These are phyloP conservation scores for Carpinus viminea DNA, from an alignment of 306 rosid genomes.

Conservation along the genomic window DNA sequence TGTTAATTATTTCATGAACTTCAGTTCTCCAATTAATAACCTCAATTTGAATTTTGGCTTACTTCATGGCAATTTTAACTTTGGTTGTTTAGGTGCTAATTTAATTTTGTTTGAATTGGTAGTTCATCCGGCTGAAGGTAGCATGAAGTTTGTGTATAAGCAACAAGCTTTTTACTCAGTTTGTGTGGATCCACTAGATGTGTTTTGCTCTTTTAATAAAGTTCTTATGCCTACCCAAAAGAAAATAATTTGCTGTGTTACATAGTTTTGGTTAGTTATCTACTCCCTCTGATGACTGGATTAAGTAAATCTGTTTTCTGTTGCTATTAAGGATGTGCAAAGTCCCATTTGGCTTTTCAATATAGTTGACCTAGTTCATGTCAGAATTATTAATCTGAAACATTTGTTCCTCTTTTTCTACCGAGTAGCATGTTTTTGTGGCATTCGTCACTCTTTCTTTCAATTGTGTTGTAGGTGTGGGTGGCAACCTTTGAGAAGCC, in stretches of 20 bases:
- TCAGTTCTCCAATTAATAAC: too few relatives aligned
- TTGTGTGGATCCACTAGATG: not conserved
- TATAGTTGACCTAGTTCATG: conserved; percentile 17
- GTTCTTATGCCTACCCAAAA: not conserved
- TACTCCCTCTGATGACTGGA: not conserved
- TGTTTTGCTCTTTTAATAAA: not conserved
- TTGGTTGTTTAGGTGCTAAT: not conserved
- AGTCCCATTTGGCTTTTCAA: not conserved
- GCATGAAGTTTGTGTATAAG: not conserved
- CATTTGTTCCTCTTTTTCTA: not conserved
- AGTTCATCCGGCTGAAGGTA: not conserved
- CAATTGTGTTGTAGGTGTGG: conserved; percentile 54
- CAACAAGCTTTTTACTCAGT: not conserved
- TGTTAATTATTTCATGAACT: not conserved
- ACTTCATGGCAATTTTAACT: not conserved
- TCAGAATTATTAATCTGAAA: conserved; percentile 10
- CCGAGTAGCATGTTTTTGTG: conserved; percentile 15
- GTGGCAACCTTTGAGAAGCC: conserved; percentile 94
- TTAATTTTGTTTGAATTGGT: not conserved
- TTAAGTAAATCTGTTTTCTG: not conserved
- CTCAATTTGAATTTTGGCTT: not conserved
- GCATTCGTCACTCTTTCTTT: conserved; percentile 4
- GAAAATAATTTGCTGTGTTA: not conserved
- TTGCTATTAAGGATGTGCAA: not conserved
- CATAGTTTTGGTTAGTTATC: not conserved